Percentiles rank a stretch among this genome's conserved stretches.
These are phyloP conservation scores for Austroboletus sp. DNA, from an alignment of 1,284 basidiomycete genomes.

Conservation along the genomic window DNA sequence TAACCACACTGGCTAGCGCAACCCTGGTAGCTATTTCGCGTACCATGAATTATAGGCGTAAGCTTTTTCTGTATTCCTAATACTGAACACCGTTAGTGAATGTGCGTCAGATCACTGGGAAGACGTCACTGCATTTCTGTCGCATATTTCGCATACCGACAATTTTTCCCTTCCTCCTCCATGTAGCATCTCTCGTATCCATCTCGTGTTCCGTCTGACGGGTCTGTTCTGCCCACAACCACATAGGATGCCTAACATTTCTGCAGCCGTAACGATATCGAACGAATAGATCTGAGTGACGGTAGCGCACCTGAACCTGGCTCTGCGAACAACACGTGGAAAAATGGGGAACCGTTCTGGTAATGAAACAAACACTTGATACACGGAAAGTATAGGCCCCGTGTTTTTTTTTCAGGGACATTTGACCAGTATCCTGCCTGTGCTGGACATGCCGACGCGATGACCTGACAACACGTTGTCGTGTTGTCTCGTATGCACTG, in stretches of 20 bases:
- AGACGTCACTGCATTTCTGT: constrained; percentile 72
- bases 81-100: neutral
- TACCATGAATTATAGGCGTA: constrained; percentile 84
- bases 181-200: constrained; percentile 70
- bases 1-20: constrained; percentile 74
- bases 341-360: constrained; percentile 26
- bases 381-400: too few species aligned
- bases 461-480: too few species aligned
- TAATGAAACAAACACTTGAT: constrained; percentile 6
- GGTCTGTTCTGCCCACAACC: constrained; percentile 37
- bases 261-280: constrained; percentile 10
- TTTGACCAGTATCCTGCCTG: too few species aligned
- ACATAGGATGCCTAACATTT: constrained; percentile 10
- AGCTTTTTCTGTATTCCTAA: constrained; percentile 23
- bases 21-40: constrained; percentile 86
- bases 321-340: constrained; percentile 35
- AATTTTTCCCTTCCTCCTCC: constrained; percentile 65
- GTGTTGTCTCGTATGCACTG: too few species aligned
- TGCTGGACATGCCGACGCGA: too few species aligned
- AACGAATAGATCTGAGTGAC: constrained; percentile 25
- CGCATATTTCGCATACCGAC: constrained; percentile 76
- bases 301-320: constrained; percentile 24
- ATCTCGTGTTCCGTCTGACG: constrained; percentile 54
- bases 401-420: too few species aligned
- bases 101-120: constrained; percentile 70